phyloP scores from a whole-genome alignment of 2,329 filamentous ascomycete species.

The Colletotrichum sansevieriae region DNA sequence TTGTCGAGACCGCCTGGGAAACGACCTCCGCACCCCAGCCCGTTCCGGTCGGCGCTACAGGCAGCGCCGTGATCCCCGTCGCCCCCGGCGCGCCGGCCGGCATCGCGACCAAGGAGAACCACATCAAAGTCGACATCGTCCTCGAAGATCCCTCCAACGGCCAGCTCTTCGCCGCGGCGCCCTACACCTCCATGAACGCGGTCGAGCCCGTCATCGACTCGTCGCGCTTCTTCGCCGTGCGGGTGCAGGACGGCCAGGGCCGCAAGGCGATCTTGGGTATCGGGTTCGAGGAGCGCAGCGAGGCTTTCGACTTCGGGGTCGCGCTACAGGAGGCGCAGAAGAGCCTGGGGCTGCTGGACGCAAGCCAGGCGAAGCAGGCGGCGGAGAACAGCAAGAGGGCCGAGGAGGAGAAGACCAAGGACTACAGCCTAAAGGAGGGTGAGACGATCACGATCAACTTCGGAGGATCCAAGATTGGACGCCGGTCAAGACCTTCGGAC shows the following conservation, averaged over 20 bases:
- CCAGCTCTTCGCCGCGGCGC: conserved; percentile 85
- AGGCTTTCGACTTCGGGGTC: conserved; percentile 89
- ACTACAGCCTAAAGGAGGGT: conserved; percentile 89
- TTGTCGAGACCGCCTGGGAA: conserved; percentile 79
- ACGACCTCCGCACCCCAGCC: conserved; percentile 45
- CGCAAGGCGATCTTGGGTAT: conserved; percentile 85
- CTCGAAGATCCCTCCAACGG: conserved; percentile 82
- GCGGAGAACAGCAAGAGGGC: conserved; percentile 52
- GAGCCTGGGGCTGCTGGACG: conserved; percentile 72
- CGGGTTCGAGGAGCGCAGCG: conserved; percentile 87
- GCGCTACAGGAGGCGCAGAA: conserved; percentile 83
- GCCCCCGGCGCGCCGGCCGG: conserved; percentile 34
- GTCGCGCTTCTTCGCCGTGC: conserved; percentile 85
- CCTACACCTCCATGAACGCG: conserved; percentile 74
- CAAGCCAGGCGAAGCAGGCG: conserved; percentile 51
- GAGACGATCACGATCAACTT: conserved; percentile 90
- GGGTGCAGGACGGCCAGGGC: conserved; percentile 81
- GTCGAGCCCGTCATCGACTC: conserved; percentile 86
- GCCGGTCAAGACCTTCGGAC: conserved; percentile 52
- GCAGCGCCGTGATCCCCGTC: conserved; percentile 37
- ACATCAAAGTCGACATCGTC: conserved; percentile 80
- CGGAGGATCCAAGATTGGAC: conserved; percentile 65
- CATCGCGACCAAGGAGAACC: conserved; percentile 51
- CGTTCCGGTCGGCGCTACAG: conserved; percentile 30
- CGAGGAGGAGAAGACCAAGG: conserved; percentile 70